Evolutionary conservation across 805 yeast genomes (phyloP), one percentile per base, ranked within the genome.

Genomic region (Candida hungchunana): DNA sequence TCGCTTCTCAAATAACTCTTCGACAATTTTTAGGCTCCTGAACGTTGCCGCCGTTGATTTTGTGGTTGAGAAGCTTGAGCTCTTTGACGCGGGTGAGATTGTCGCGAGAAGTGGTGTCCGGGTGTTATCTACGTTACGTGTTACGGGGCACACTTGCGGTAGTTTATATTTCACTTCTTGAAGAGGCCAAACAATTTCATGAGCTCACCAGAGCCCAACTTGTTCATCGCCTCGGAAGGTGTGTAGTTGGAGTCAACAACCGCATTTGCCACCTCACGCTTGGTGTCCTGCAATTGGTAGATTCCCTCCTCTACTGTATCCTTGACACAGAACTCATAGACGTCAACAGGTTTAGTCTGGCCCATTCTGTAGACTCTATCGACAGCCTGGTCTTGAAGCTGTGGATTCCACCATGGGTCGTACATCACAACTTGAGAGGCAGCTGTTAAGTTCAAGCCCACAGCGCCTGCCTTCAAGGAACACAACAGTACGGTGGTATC

Each of bases 321-420:
- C 43, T 77, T 76, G 52, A 87, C 75, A 20, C 87, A 82, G 50
- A 88, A 87, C 39, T 96, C 63, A 6, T 74, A 66, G 23, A 89
- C 86, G 41, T 73, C 75, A 8, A 89, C 97, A 18, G 71, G 70
- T 15, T 67, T 71, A 5, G 67, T 65, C 55, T 89, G 97, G 0
- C 97, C 97, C 53, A 89, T 83, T 44, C 97, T 70, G 55, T 89
- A 95, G n/a, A 89, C 73, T 49, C 97, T 62, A 60, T 87, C 95
- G 36, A 87, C 81, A 0, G 96, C 96, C 55, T 87, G 96, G 31
- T 83, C 84, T 52, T 87, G 95, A 37, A 81, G 75, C 29, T 94
- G 87, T 26, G 85, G 93, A 27, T 89, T 83, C 97, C 97, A 88
- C 90, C 95, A 88, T 0, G 96, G 96, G 50, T 89, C 96, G 84